Conservation (phyloP, 208 protist genomes). For the Porcisia deanei region DNA sequence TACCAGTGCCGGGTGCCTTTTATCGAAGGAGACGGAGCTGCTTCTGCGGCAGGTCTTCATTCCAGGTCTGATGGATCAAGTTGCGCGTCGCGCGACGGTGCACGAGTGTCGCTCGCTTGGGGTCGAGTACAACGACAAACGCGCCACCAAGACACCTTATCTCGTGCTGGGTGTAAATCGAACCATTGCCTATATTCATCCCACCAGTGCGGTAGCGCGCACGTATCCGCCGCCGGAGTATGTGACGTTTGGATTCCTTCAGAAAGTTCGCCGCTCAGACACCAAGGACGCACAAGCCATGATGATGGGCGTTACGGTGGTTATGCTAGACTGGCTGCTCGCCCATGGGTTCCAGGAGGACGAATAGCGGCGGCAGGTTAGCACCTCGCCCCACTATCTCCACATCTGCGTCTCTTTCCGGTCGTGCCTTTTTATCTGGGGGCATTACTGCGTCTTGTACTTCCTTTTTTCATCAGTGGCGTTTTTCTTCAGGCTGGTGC, state of each 20-base stretch:
- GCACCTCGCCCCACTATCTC: not conserved
- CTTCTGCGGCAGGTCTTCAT: constrained; percentile 83
- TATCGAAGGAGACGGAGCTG: constrained; percentile 65
- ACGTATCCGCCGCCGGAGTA: constrained; percentile 89
- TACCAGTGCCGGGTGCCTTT: not conserved
- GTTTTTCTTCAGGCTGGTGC: not conserved
- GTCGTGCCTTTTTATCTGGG: not conserved
- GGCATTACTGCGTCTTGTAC: constrained; percentile 1
- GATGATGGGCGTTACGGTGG: constrained; percentile 91
- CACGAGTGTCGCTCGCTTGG: constrained; percentile 85
- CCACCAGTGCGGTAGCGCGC: constrained; percentile 78
- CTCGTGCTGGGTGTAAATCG: constrained; percentile 50
- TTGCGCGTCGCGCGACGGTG: constrained; percentile 84
- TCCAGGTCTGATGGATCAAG: constrained; percentile 85
- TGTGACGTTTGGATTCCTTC: constrained; percentile 80
- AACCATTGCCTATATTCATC: constrained; percentile 85
- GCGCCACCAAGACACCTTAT: constrained; percentile 82
- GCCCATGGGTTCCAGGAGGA: constrained; percentile 57
- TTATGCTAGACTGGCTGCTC: constrained; percentile 85
- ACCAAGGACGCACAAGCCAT: constrained; percentile 71
- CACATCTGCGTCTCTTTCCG: not conserved
- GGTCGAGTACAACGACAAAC: constrained; percentile 87
- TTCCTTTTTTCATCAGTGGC: not conserved
- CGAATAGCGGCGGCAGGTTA: not conserved
- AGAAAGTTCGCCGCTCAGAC: constrained; percentile 74